Base-by-base conservation (phyloP, 331 rosid genomes). In the Pyrus hybrid region DNA sequence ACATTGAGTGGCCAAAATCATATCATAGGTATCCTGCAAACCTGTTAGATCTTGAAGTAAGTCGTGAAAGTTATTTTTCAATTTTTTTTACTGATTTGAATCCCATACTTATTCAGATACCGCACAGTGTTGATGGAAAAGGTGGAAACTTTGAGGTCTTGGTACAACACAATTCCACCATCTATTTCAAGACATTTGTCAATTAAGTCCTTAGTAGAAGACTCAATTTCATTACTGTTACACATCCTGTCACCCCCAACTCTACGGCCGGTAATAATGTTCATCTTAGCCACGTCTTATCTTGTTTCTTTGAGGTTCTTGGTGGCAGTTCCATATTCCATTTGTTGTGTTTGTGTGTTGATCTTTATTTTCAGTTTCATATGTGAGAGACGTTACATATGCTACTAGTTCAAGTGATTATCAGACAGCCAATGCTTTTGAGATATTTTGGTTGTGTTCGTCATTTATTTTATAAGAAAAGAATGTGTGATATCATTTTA, bases 1-100 rank as follows among this genome's bases (percentile, higher is more conserved):
- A 80, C 76, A 90, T 93, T 68, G 93, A 90, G 78, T 93, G 98
- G 98, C 98, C 98, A 51, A 91, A 88, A 87, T 87, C 96, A 30
- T 77, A 87, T 77, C 89, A 85, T 54, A 93, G 96, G 98, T 91
- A 86, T 74, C 72, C 62, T 51, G n/a, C 41, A 62, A 70, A 37
- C 77, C 83, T 80, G 28, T 60, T 72, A 30, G 67, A 57, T 71
- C 73, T 70, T 79, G 5, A 72, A 82, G 63, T 74, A 64, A 77
- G 72, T 76, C 64, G 29, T 67, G 29, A 76, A 47, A 12, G 16
- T 20, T 64, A 20, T 43, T 30, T 57, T 51, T 20, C 58, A 17
- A 28, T 30, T 57, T 43, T 56, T 75, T 69, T 70, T 72, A 33
- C 77, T 77, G 63, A 70, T 70, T 72, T 21, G 45, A 61, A 65